Conservation (phyloP, 2,329 filamentous ascomycete genomes). For the Nemania sp. region DNA sequence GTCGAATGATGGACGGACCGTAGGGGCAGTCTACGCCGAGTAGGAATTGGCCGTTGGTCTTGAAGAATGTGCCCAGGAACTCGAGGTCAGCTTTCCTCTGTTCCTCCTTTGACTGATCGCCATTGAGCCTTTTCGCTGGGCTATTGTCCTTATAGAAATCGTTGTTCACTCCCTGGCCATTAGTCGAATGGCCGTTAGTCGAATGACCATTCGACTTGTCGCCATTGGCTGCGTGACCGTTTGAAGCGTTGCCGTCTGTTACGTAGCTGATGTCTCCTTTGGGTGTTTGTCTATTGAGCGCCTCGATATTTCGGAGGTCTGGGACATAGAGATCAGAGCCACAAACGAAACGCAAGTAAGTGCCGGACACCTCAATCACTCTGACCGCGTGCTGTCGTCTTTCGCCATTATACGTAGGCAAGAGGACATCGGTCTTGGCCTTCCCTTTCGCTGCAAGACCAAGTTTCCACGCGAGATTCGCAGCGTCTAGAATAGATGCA, state of each 20-base stretch:
- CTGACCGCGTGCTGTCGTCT: constrained; percentile 33
- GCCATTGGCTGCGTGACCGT: neutral
- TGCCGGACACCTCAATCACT: constrained; percentile 29
- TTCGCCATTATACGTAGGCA: constrained; percentile 41
- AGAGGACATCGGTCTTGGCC: constrained; percentile 32
- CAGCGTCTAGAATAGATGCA: constrained; percentile 43
- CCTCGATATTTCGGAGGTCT: constrained; percentile 14
- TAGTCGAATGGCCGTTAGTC: neutral
- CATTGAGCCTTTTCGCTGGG: neutral
- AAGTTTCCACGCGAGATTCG: constrained; percentile 45
- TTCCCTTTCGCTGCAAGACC: constrained; percentile 34
- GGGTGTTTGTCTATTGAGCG: neutral
- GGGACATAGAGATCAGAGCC: constrained; percentile 28
- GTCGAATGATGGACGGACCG: constrained; percentile 18
- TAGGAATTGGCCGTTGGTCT: constrained; percentile 35
- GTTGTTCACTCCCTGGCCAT: neutral
- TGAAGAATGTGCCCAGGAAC: constrained; percentile 37
- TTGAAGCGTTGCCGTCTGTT: neutral
- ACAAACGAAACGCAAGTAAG: constrained; percentile 35
- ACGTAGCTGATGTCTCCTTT: neutral
- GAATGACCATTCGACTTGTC: no score
- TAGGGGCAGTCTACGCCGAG: constrained; percentile 38
- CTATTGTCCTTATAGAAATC: neutral
- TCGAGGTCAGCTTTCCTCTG: constrained; percentile 21
- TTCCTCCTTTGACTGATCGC: neutral